Evolutionary conservation across 2,329 filamentous ascomycete genomes (phyloP), one percentile per base, ranked within the genome.

Genomic region (Colletotrichum limetticola): DNA sequence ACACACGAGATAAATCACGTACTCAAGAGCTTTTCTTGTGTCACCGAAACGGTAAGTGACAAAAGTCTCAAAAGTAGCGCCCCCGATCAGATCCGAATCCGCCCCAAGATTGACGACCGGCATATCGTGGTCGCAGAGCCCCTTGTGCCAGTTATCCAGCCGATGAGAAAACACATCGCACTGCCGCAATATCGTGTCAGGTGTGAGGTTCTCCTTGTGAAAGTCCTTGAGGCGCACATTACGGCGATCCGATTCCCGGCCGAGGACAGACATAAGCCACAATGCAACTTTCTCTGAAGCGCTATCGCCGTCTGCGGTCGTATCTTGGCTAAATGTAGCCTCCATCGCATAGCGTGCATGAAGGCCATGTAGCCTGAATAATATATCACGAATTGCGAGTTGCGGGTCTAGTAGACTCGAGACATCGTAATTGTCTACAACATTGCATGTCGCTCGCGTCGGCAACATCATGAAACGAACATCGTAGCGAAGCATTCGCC

Each of bases 401-500:
- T 72, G 65, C 4, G 69, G 65, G 26, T 72, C 65, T 12, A 72
- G 65, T 53, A 72, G 11, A 37, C 69, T 30, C 5, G 69, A 28
- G 2, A 16, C n/a, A 19, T 72, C 69, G n/a, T 68, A 68, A 7
- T 7, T 46, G 42, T 72, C 69, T 12, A 59, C 69, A 0, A 52
- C 26, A 19, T 68, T 68, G 35, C 28, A 57, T 1, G 37, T 61
- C 24, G 11, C 28, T 12, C n/a, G 58, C 14, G 57, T 72, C 16
- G 58, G 69, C 22, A 30, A 28, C 55, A 52, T 65, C 28, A 59
- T 58, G 16, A 70, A 63, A 0, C 69, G 65, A 0, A 68, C 24
- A 24, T 72, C 69, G 52, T 72, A 68, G 5, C 69, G 64, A 14
- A 72, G 65, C 52, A 72, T 68, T 2, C 69, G 49, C 69, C 69